Evolutionary conservation across 768 basidiomycete species (phyloP).

Genomic region (Mycena galericulata): DNA sequence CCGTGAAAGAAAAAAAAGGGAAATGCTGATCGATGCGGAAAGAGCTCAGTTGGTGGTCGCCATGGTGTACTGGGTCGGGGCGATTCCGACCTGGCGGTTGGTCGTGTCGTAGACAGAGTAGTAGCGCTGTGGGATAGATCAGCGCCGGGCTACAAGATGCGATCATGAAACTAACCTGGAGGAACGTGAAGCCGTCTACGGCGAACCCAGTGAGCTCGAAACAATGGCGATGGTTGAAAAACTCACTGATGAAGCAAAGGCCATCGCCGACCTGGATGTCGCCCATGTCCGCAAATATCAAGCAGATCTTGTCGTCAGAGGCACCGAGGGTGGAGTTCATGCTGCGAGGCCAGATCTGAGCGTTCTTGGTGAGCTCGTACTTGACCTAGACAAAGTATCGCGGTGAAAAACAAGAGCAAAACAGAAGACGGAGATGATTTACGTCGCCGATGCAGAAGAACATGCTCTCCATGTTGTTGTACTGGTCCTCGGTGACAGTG

Average conservation of each 20-base stretch:
- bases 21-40: neutral
- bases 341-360: constrained; percentile 75
- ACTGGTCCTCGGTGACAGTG: constrained; percentile 62
- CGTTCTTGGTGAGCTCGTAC: constrained; percentile 70
- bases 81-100: constrained; percentile 53
- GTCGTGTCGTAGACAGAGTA: constrained; percentile 65
- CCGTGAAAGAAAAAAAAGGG: neutral
- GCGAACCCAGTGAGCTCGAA: constrained; percentile 2
- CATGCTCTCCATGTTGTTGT: constrained; percentile 59
- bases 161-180: constrained; percentile 41
- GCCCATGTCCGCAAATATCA: constrained; percentile 66
- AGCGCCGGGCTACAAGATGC: neutral
- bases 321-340: constrained; percentile 70
- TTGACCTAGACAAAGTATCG: constrained; percentile 47
- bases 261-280: constrained; percentile 57
- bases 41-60: constrained; percentile 21
- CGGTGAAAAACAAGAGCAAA: neutral
- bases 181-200: constrained; percentile 64
- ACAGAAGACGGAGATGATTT: constrained; percentile 20
- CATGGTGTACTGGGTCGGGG: constrained; percentile 43
- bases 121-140: constrained; percentile 55
- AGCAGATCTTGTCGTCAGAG: constrained; percentile 58
- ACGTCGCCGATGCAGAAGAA: constrained; percentile 64
- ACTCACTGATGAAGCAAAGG: constrained; percentile 75
- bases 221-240: neutral